phyloP scores from a whole-genome alignment of 2,329 filamentous ascomycete genomes.

The Neonectria magnoliae region DNA sequence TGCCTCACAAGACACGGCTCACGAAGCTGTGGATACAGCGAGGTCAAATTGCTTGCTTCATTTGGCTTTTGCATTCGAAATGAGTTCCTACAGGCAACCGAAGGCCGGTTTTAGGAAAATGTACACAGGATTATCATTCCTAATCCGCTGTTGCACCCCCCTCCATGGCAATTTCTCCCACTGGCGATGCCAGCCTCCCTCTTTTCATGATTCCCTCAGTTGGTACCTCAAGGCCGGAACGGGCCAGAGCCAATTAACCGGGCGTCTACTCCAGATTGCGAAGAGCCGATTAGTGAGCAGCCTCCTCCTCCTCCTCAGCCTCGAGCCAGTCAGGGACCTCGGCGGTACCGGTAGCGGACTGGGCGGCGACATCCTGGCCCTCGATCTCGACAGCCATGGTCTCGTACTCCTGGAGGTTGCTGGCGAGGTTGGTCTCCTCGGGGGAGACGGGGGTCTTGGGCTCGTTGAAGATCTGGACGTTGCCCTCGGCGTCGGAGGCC shows the following conservation, averaged over 20 bases:
- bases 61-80: slow-evolving; percentile 45
- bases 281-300: slow-evolving; percentile 60
- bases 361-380: slow-evolving; percentile 75
- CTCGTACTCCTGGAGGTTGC: slow-evolving; percentile 94
- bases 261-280: slow-evolving; percentile 15
- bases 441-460: slow-evolving; percentile 87
- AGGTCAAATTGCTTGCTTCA: slow-evolving; percentile 35
- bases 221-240: slow-evolving; percentile 23
- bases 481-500: slow-evolving; percentile 85
- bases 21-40: too few species aligned
- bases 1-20: slow-evolving; percentile 4
- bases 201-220: slow-evolving; percentile 32
- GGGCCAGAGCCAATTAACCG: slow-evolving; percentile 17
- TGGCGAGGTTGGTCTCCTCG: slow-evolving; percentile 93
- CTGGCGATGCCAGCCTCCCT: slow-evolving; percentile 25
- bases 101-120: slow-evolving; percentile 49
- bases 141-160: slow-evolving; percentile 37
- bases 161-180: slow-evolving; percentile 20
- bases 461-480: slow-evolving; percentile 86
- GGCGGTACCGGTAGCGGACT: slow-evolving; percentile 67
- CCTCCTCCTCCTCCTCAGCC: slow-evolving; percentile 72
- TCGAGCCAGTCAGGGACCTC: slow-evolving; percentile 81
- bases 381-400: slow-evolving; percentile 93
- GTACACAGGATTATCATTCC: slow-evolving; percentile 49
- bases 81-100: slow-evolving; percentile 46